phyloP scores from a whole-genome alignment of 768 basidiomycete species.

The Suillus decipiens region DNA sequence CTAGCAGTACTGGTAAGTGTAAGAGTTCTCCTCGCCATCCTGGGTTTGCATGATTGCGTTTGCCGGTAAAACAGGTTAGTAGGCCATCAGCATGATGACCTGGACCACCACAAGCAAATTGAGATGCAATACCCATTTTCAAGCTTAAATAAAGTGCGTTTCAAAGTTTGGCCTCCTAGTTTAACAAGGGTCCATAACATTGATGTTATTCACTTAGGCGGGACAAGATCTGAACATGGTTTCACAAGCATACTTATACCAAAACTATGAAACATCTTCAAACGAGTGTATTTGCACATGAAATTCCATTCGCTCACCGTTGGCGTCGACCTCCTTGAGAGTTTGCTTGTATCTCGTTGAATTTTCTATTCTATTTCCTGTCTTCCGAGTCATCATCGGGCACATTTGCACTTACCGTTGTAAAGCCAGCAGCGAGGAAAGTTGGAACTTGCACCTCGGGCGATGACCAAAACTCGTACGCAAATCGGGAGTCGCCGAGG shows the following conservation, averaged over 20 bases:
- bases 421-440: slow-evolving; percentile 60
- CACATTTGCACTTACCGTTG: slow-evolving; percentile 29
- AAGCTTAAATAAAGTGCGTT: not conserved
- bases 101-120: not conserved
- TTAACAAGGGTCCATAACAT: not conserved
- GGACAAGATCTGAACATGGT: not conserved
- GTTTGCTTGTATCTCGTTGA: slow-evolving; percentile 24
- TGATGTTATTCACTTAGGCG: not conserved
- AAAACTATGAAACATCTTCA: not conserved
- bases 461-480: slow-evolving; percentile 75
- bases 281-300: not conserved
- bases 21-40: not conserved
- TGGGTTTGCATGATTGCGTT: not conserved
- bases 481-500: slow-evolving; percentile 50
- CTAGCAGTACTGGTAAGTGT: not conserved
- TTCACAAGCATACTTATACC: not conserved
- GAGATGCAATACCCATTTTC: not conserved
- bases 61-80: not conserved
- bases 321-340: slow-evolving; percentile 34
- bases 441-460: slow-evolving; percentile 57
- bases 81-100: not conserved
- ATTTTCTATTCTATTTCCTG: slow-evolving; percentile 25
- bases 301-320: slow-evolving; percentile 55
- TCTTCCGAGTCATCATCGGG: slow-evolving; percentile 22
- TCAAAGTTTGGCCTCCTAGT: not conserved